Conservation (phyloP, 2,329 filamentous ascomycete genomes). For the Alternaria gaisen region DNA sequence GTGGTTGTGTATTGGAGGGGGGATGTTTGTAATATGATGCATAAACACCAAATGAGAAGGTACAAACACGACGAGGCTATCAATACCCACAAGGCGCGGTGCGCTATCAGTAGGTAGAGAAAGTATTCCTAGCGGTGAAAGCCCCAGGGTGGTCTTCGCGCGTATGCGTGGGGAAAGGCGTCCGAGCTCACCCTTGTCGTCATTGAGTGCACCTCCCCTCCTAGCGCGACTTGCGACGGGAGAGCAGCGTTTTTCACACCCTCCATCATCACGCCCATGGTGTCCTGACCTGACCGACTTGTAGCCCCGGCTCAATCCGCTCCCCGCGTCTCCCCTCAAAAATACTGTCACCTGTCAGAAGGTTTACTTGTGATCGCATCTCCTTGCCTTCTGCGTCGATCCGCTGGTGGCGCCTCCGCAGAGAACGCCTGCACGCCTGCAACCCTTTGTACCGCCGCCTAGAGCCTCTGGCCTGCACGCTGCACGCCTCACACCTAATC, state of each 20-base stretch:
- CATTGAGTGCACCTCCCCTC: slow-evolving; percentile 18
- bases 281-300: neutral
- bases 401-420: slow-evolving; percentile 11
- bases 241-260: slow-evolving; percentile 4
- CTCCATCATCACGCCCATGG: slow-evolving; percentile 7
- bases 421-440: slow-evolving; percentile 7
- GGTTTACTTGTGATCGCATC: neutral
- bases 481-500: slow-evolving; percentile 4
- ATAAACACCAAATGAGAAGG: neutral
- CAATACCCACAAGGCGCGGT: slow-evolving; percentile 3
- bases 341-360: neutral
- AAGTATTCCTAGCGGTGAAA: slow-evolving; percentile 27
- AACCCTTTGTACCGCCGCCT: slow-evolving; percentile 5
- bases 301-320: slow-evolving; percentile 12
- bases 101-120: slow-evolving; percentile 21
- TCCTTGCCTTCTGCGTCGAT: neutral
- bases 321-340: neutral
- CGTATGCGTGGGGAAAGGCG: slow-evolving; percentile 1
- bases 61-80: neutral
- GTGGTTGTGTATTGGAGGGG: neutral
- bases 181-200: slow-evolving; percentile 21
- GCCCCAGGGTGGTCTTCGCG: neutral
- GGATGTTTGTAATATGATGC: neutral
- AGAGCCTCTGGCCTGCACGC: slow-evolving; percentile 6
- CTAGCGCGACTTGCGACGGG: slow-evolving; percentile 8